Percentiles rank a stretch among this genome's conserved stretches.
phyloP scores from a whole-genome alignment of 2,329 filamentous ascomycete genomes.

The Fusarium siculi region DNA sequence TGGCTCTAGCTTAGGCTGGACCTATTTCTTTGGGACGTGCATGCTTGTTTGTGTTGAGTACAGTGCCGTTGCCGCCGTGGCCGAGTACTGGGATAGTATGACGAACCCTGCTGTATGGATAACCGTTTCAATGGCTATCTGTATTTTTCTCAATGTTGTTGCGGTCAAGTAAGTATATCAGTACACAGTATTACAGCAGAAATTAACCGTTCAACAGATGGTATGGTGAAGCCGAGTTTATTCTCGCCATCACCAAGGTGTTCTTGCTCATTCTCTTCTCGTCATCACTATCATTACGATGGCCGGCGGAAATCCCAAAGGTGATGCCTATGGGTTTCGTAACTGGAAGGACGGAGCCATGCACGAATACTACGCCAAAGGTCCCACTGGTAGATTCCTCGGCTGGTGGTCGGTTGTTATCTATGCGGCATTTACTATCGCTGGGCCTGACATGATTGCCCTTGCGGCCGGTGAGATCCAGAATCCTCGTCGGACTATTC shows the following conservation, averaged over 20 bases:
- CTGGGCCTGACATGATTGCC: constrained; percentile 73
- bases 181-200: fast-evolving
- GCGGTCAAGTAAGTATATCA: not conserved
- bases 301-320: not conserved
- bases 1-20: not conserved
- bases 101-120: not conserved
- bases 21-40: not conserved
- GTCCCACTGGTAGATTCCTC: constrained; percentile 67
- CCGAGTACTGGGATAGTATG: not conserved
- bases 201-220: fast-evolving
- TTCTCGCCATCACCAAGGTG: not conserved
- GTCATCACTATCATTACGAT: not conserved
- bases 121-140: not conserved
- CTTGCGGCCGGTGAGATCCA: constrained; percentile 68
- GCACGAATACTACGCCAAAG: not conserved
- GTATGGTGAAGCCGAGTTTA: not conserved
- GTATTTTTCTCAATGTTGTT: not conserved
- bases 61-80: not conserved
- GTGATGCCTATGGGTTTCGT: not conserved
- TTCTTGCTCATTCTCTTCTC: not conserved
- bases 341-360: not conserved
- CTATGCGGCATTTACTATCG: constrained; percentile 74
- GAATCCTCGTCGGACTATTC: constrained; percentile 72
- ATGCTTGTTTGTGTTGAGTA: not conserved
- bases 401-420: constrained; percentile 67